Conservation (phyloP, 1,284 basidiomycete species). For the Ceratobasidium sp. region DNA sequence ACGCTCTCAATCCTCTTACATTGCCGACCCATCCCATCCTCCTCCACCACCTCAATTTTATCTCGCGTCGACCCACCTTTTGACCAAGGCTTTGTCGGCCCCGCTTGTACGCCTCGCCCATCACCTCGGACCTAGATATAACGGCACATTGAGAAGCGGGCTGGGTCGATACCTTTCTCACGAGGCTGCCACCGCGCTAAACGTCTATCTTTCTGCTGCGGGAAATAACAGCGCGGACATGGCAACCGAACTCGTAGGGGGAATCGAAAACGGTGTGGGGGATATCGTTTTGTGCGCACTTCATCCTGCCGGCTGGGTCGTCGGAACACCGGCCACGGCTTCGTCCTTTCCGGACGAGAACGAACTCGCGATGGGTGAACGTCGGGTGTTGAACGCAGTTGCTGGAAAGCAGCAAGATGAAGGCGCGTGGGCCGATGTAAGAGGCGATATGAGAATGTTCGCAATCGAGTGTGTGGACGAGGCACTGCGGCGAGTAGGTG, state of each 20-base stretch:
- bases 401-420: slow-evolving; percentile 26
- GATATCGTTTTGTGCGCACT: slow-evolving; percentile 61
- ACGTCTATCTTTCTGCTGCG: slow-evolving; percentile 62
- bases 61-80: slow-evolving; percentile 62
- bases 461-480: slow-evolving; percentile 73
- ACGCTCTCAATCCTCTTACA: slow-evolving; percentile 30
- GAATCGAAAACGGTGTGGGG: slow-evolving; percentile 60
- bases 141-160: slow-evolving; percentile 69
- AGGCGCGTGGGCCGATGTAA: slow-evolving; percentile 47
- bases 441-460: slow-evolving; percentile 69
- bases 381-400: slow-evolving; percentile 24
- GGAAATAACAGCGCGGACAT: slow-evolving; percentile 48
- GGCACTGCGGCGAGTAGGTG: slow-evolving; percentile 84
- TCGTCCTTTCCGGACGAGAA: not conserved
- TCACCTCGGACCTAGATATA: slow-evolving; percentile 77
- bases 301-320: slow-evolving; percentile 50
- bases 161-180: slow-evolving; percentile 78
- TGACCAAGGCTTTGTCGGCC: slow-evolving; percentile 67
- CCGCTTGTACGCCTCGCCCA: slow-evolving; percentile 73
- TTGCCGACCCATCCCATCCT: slow-evolving; percentile 6
- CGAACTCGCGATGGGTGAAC: slow-evolving; percentile 21
- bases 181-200: slow-evolving; percentile 76
- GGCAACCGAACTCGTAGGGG: slow-evolving; percentile 49
- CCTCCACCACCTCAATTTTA: slow-evolving; percentile 19
- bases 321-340: not conserved